Conservation (phyloP, 495 filamentous ascomycete genomes). For the Melanomma pulvis-pyrius region DNA sequence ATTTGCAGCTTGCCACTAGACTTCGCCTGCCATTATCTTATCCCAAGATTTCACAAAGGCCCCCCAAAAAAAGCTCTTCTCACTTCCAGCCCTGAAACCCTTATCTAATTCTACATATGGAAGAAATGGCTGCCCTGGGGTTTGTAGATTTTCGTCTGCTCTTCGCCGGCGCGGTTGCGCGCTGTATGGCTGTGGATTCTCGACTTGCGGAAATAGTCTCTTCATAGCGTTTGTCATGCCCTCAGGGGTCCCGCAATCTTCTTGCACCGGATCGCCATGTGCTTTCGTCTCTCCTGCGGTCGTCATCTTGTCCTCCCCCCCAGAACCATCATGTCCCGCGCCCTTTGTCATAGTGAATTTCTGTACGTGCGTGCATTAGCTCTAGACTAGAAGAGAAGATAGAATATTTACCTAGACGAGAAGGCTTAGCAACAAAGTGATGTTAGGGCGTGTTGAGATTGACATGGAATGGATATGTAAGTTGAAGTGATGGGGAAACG, state of each 20-base stretch:
- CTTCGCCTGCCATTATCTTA: conserved; percentile 11
- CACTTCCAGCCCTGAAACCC: conserved; percentile 6
- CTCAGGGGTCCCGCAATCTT: conserved; percentile 9
- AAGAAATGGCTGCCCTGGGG: conserved; percentile 8
- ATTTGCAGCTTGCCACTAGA: conserved; percentile 10
- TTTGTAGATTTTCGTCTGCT: conserved; percentile 5
- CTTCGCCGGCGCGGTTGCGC: conserved; percentile 5
- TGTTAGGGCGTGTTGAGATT: conserved; percentile 11
- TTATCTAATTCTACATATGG: conserved; percentile 10
- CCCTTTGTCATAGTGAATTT: conserved; percentile 14
- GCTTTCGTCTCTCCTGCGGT: conserved; percentile 7
- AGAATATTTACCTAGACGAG: conserved; percentile 14
- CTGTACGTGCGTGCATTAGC: conserved; percentile 14
- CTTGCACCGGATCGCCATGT: conserved; percentile 14
- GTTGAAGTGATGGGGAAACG: conserved; percentile 1
- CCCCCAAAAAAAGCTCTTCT: conserved; percentile 8
- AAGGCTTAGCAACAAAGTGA: conserved; percentile 9
- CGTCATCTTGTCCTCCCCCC: conserved; percentile 7
- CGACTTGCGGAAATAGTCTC: conserved; percentile 14
- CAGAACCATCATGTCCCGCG: conserved; percentile 10
- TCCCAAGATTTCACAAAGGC: conserved; percentile 5
- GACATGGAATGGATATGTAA: conserved; percentile 4
- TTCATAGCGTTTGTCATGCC: conserved; percentile 11
- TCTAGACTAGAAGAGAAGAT: conserved; percentile 15
- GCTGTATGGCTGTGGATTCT: conserved; percentile 14